Evolutionary conservation across 108 stramenopile species (phyloP), one percentile per base, ranked within the genome.

Genomic region (Cylindrotheca fusiformis): DNA sequence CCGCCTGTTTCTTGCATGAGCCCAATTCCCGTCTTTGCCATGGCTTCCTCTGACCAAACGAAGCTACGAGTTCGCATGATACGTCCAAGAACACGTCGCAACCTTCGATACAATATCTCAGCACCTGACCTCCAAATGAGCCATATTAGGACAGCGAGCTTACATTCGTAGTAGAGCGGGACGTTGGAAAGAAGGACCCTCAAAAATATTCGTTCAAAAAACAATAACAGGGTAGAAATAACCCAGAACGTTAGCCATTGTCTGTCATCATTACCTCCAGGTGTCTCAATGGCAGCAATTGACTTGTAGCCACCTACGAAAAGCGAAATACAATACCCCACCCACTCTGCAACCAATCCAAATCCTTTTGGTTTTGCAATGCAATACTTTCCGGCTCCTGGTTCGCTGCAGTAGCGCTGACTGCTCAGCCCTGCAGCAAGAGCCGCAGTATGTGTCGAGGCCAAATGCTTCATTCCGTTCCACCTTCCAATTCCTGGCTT

Each of bases 201-300:
- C 23, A 48, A 31, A 36, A 52, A 31, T 1, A 48, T 23, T 8
- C 17, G 19, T 33, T 63, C 63, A 4, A 63, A 52, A 36, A 32
- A 30, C 49, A 63, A 36, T 2, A 32, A 63, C 19, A 8, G 48
- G 20, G 49, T 48, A 23, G 36, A 52, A 4, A 63, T 63, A 1
- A 63, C 51, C 63, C 63, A 63, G 51, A 63, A 63, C 25, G 63
- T 63, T 1, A 63, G 32, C 63, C 63, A 63, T 23, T 63, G 51
- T 33, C 49, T 49, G 20, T 63, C 63, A n/a, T 63, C 63, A 52
- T 63, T 48, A 2, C 63, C 63, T 3, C 63, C 63, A 8, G 63
- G 63, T 52, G 63, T 52, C 41, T 63, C 63, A 3, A 63, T 50
- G 17, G 63, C 63, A 1, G 49, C 26, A 22, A 52, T 63, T 27